Conservation (phyloP, 2,329 filamentous ascomycete genomes). For the Nothophoma quercina region DNA sequence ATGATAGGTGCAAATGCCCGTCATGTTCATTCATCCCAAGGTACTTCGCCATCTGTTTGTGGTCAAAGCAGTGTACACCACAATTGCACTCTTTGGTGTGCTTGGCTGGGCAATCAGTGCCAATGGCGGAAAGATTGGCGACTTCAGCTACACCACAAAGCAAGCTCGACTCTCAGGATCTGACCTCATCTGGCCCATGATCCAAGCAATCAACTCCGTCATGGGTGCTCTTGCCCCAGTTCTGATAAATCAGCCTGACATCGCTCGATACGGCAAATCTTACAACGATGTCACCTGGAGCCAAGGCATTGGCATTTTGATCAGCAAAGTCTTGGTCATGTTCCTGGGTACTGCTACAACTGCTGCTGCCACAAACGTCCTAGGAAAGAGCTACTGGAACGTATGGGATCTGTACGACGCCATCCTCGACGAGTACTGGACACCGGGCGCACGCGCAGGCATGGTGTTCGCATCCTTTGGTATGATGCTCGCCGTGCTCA, state of each 20-base stretch:
- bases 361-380: conserved; percentile 28
- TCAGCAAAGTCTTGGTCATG: conserved; percentile 32
- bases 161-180: conserved; percentile 26
- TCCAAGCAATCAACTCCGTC: conserved; percentile 31
- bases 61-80: conserved; percentile 28
- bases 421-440: conserved; percentile 30
- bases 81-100: conserved; percentile 24
- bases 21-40: conserved; percentile 38
- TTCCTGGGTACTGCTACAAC: conserved; percentile 32
- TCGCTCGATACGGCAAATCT: conserved; percentile 31
- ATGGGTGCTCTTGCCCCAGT: conserved; percentile 31
- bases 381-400: conserved; percentile 34
- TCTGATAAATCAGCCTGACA: conserved; percentile 30
- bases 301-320: conserved; percentile 26
- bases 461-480: conserved; percentile 36
- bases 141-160: conserved; percentile 28
- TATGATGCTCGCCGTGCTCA: conserved; percentile 36
- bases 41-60: conserved; percentile 31
- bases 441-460: conserved; percentile 31
- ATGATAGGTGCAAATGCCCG: conserved; percentile 28
- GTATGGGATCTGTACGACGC: conserved; percentile 30
- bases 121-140: conserved; percentile 32
- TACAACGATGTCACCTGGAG: conserved; percentile 29
- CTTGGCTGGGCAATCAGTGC: conserved; percentile 30
- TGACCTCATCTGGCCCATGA: conserved; percentile 28